Percentiles rank a stretch among this genome's conserved stretches.
Evolutionary conservation across 2,329 filamentous ascomycete genomes (phyloP).

Genomic region (Xylariaceae sp.): DNA sequence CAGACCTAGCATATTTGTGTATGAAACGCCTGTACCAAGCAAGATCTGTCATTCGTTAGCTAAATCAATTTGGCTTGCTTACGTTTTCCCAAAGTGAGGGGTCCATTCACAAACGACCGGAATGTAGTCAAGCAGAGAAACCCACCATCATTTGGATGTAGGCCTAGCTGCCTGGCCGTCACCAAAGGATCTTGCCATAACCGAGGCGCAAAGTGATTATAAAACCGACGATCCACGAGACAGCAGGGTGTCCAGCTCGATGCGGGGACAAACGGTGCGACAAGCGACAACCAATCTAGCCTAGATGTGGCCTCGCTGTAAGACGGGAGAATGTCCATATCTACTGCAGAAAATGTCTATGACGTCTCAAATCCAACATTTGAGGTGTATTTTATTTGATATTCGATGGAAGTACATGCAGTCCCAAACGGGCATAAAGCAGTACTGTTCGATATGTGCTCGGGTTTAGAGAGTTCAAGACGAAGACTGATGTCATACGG

Average conservation of each 20-base stretch:
- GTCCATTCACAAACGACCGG: too few relatives aligned
- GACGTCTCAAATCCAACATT: neutral
- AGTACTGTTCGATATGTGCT: too few relatives aligned
- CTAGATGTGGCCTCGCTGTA: conserved; percentile 58
- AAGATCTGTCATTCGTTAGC: conserved; percentile 49
- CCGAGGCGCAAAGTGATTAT: conserved; percentile 56
- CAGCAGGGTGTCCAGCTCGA: conserved; percentile 55
- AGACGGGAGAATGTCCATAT: conserved; percentile 54
- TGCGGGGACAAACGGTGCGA: conserved; percentile 52
- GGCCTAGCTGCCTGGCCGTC: conserved; percentile 47
- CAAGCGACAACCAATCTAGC: conserved; percentile 57
- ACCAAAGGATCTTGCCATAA: conserved; percentile 60
- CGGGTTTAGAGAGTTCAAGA: neutral
- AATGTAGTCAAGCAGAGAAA: neutral
- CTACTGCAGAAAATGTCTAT: neutral
- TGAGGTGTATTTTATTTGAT: too few relatives aligned
- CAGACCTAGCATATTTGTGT: conserved; percentile 44
- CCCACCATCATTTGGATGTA: conserved; percentile 54
- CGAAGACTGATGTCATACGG: conserved; percentile 17
- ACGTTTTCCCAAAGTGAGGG: neutral
- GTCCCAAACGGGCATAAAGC: neutral
- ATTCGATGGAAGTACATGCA: neutral
- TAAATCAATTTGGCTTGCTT: conserved; percentile 30
- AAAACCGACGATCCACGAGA: conserved; percentile 56
- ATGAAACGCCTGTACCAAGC: conserved; percentile 58